Evolutionary conservation across 805 yeast species (phyloP), one percentile per base, ranked within the genome.

Genomic region (Jamesozyma rosinii): DNA sequence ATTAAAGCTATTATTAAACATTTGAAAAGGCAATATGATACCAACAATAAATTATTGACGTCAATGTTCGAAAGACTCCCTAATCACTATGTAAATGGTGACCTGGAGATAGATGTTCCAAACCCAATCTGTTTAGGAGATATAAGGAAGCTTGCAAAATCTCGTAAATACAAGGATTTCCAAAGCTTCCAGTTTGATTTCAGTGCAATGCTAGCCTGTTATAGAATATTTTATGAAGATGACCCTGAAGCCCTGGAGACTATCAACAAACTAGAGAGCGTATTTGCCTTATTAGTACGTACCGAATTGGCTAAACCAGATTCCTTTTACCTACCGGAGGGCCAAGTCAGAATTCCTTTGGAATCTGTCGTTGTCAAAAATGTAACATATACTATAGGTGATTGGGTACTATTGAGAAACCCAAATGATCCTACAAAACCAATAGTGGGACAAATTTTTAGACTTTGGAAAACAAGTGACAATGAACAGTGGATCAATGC

Each of bases 321-420:
- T 59, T 69, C 79, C 37, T 90, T 79, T 39, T 83, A 79, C 51
- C 66, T 78, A 50, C 69, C 77, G 1, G 68, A 69, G 41, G 76
- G 74, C 47, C 81, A 74, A 49, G 69, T 82, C 38, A 79, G 89
- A 49, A 72, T 79, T 49, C 95, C 95, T 11, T 69, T 87, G 45
- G 94, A 87, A 56, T 73, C 75, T 35, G 74, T 86, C 34, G 81
- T 77, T 39, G 75, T 81, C 36, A 73, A 79, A 51, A 94, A 88
- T 3, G 79, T 78, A 50, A 68, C 71, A 5, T 92, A 83, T 65
- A 75, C 75, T 49, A 88, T 90, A 40, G 98, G 98, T 50, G 96
- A 89, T 63, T 92, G 97, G 97, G 86, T 90, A n/a, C 74, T 89
- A 50, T 71, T 92, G 44, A 76, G 76, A 48, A 92, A 92, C 60